Conservation (phyloP, 2,329 filamentous ascomycete genomes). For the Pyricularia pennisetigena region DNA sequence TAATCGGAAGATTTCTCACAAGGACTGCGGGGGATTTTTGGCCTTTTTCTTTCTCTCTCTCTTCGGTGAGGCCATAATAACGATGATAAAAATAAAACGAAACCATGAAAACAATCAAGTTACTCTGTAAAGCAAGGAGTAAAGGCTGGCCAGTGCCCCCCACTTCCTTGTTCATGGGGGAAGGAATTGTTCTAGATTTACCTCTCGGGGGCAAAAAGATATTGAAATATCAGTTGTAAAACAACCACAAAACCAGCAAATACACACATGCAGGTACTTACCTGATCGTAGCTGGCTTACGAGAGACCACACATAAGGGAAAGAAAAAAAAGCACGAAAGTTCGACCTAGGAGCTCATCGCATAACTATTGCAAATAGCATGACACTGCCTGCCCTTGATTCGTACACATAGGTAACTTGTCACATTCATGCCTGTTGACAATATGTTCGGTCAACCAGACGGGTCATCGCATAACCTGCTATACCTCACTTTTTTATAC, state of each 20-base stretch:
- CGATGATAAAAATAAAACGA: not conserved
- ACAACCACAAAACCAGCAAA: not conserved
- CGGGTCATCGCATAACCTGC: not conserved
- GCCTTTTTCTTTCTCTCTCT: not conserved
- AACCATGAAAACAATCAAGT: not conserved
- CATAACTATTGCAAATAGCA: too few species aligned
- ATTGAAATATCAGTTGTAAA: not conserved
- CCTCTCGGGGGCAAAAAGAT: not conserved
- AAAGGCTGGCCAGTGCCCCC: not conserved
- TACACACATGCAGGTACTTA: not conserved
- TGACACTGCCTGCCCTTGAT: too few species aligned
- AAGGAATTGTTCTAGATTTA: not conserved
- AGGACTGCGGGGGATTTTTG: not conserved
- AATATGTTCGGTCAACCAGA: not conserved
- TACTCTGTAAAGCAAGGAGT: not conserved
- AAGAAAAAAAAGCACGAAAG: too few species aligned
- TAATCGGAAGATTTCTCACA: not conserved
- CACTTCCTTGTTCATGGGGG: not conserved
- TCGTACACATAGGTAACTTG: not conserved
- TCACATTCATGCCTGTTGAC: not conserved
- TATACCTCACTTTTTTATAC: not conserved
- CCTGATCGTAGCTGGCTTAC: not conserved
- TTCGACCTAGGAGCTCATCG: too few species aligned
- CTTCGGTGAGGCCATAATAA: not conserved
- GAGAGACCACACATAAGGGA: too few species aligned